Conservation (phyloP, 805 yeast genomes). For the Kuraishia piskuri region DNA sequence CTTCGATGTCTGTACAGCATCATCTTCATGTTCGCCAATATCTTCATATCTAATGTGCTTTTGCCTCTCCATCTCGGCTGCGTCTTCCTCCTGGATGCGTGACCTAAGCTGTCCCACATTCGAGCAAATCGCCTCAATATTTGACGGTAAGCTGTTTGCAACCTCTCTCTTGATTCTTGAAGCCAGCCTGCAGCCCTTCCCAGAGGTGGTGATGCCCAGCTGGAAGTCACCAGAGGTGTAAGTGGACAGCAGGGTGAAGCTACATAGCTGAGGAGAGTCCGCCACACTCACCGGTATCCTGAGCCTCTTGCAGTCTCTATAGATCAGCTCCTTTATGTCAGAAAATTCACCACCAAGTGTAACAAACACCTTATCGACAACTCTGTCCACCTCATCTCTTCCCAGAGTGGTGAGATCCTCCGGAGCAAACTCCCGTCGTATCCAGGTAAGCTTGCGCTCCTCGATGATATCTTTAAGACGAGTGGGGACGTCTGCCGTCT, state of each 20-base stretch:
- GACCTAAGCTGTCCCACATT: conserved; percentile 62
- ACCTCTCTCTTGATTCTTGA: conserved; percentile 71
- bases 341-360: conserved; percentile 22
- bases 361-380: conserved; percentile 76
- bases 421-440: conserved; percentile 26
- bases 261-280: conserved; percentile 62
- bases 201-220: conserved; percentile 76
- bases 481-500: conserved; percentile 15
- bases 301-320: conserved; percentile 39
- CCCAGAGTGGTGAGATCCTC: conserved; percentile 50
- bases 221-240: conserved; percentile 66
- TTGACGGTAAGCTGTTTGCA: conserved; percentile 52
- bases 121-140: conserved; percentile 60
- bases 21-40: conserved; percentile 58
- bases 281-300: conserved; percentile 81
- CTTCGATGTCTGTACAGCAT: conserved; percentile 49
- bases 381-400: conserved; percentile 45
- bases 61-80: conserved; percentile 12
- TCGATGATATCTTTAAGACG: conserved; percentile 18
- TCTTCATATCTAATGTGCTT: conserved; percentile 25
- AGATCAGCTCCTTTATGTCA: conserved; percentile 31
- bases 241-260: conserved; percentile 71
- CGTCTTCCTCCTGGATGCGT: conserved; percentile 41
- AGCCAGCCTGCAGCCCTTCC: conserved; percentile 86
- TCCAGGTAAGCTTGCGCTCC: conserved; percentile 18